A percentile compares a stretch with the other conserved stretches of the same genome.
These are phyloP conservation scores for Camellia sinensis DNA, from an alignment of 148 eudicot genomes.

Conservation along the genomic window DNA sequence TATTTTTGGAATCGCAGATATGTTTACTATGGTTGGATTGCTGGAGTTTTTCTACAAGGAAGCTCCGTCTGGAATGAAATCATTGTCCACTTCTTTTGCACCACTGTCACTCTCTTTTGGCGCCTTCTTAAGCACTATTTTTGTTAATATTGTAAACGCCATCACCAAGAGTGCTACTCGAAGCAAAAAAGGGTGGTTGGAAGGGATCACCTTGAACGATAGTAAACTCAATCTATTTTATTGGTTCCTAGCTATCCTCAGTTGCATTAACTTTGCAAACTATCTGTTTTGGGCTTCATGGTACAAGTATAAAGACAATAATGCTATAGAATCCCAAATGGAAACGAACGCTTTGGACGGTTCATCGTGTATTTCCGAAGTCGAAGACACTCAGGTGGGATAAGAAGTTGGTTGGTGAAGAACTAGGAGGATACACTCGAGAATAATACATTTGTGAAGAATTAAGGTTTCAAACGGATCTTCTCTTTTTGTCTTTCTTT, in stretches of 20 bases:
- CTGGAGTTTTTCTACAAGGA: conserved; percentile 55
- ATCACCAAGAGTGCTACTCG: conserved; percentile 32
- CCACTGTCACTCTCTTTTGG: conserved; percentile 48
- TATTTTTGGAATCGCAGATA: conserved; percentile 48
- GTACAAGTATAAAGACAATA: conserved; percentile 42
- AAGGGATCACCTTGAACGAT: conserved; percentile 34
- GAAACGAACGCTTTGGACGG: too few relatives aligned
- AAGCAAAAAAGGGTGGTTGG: conserved; percentile 46
- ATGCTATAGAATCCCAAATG: too few relatives aligned
- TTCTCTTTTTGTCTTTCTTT: too few relatives aligned
- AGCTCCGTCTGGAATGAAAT: conserved; percentile 46
- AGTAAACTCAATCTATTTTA: conserved; percentile 41
- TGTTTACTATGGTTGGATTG: conserved; percentile 50
- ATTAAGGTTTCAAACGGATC: too few relatives aligned
- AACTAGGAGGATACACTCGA: too few relatives aligned
- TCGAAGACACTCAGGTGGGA: too few relatives aligned
- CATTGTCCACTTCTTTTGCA: conserved; percentile 48
- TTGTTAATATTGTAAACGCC: conserved; percentile 33
- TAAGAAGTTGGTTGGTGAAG: too few relatives aligned
- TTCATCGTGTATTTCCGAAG: too few relatives aligned
- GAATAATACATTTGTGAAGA: too few relatives aligned
- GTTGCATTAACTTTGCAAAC: conserved; percentile 34
- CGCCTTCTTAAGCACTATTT: conserved; percentile 39
- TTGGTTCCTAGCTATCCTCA: conserved; percentile 49
- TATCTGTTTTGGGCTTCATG: conserved; percentile 47